These are phyloP conservation scores for Pisolithus sp. DNA, from an alignment of 768 basidiomycete species.

Conservation along the genomic window DNA sequence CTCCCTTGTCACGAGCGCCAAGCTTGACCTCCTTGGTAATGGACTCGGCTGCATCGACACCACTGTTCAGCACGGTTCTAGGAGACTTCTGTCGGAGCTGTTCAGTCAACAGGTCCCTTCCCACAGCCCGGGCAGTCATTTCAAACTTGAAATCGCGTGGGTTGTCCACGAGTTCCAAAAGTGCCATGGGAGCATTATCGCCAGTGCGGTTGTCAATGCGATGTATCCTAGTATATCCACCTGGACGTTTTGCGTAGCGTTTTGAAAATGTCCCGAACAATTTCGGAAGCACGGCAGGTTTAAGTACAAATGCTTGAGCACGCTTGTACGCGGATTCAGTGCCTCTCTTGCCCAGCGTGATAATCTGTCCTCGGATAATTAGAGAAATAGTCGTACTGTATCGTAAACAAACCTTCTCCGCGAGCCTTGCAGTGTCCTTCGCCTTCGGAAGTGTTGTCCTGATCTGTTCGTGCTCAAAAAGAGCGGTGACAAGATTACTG, in stretches of 20 bases:
- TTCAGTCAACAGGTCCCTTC: slow-evolving; percentile 69
- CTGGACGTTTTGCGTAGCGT: slow-evolving; percentile 76
- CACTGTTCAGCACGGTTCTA: slow-evolving; percentile 43
- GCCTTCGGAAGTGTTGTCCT: slow-evolving; percentile 95
- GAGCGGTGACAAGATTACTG: slow-evolving; percentile 90
- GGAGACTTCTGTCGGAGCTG: slow-evolving; percentile 42
- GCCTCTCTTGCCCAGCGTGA: slow-evolving; percentile 87
- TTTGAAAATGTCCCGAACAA: slow-evolving; percentile 73
- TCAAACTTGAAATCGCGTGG: slow-evolving; percentile 84
- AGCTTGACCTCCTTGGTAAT: slow-evolving; percentile 44
- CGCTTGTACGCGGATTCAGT: slow-evolving; percentile 59
- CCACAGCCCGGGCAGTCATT: slow-evolving; percentile 81
- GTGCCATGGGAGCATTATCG: slow-evolving; percentile 89
- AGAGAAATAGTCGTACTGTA: not conserved
- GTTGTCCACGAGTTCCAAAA: slow-evolving; percentile 93
- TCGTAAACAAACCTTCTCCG: slow-evolving; percentile 67
- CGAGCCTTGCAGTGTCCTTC: slow-evolving; percentile 81
- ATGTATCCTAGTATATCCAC: slow-evolving; percentile 93
- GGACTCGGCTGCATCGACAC: slow-evolving; percentile 41
- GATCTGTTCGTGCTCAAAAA: slow-evolving; percentile 93
- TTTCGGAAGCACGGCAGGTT: slow-evolving; percentile 66
- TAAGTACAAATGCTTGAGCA: slow-evolving; percentile 76
- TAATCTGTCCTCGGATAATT: slow-evolving; percentile 48
- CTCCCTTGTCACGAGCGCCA: slow-evolving; percentile 29
- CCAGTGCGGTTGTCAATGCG: slow-evolving; percentile 85